phyloP scores from a whole-genome alignment of 1,284 basidiomycete genomes.

The Apiotrichum veenhuisii region DNA sequence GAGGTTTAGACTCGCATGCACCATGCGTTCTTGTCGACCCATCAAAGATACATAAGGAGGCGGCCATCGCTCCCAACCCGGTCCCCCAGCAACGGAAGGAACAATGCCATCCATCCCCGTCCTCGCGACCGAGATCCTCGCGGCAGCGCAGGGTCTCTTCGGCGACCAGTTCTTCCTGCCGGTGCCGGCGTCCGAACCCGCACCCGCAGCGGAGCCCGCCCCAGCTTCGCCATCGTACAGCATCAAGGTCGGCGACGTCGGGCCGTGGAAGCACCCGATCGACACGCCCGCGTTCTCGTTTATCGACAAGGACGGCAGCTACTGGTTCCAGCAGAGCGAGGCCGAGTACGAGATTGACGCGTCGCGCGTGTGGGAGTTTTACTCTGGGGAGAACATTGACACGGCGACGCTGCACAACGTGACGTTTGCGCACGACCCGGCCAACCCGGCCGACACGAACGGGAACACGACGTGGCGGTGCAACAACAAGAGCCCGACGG shows the following conservation, averaged over 20 bases:
- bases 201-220: too few species aligned
- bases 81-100: too few species aligned
- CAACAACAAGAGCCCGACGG: slow-evolving; percentile 9
- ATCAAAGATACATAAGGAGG: too few species aligned
- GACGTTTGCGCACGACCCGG: background rate
- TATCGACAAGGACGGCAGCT: slow-evolving; percentile 9
- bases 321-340: slow-evolving; percentile 6
- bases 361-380: slow-evolving; percentile 4
- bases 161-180: too few species aligned
- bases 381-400: slow-evolving; percentile 5
- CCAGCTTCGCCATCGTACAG: background rate
- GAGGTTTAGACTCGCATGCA: too few species aligned
- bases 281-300: slow-evolving; percentile 8
- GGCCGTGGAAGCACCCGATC: background rate
- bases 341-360: background rate
- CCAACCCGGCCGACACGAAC: slow-evolving; percentile 7
- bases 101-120: too few species aligned
- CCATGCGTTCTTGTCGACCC: too few species aligned
- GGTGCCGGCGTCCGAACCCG: too few species aligned
- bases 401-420: background rate
- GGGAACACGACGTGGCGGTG: slow-evolving; percentile 10
- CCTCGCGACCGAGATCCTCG: too few species aligned
- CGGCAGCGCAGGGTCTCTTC: too few species aligned
- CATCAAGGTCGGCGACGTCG: slow-evolving; percentile 5
- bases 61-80: too few species aligned